Conservation (phyloP, 1,284 basidiomycete species). For the Microbotryum lychnidis-dioicae region DNA sequence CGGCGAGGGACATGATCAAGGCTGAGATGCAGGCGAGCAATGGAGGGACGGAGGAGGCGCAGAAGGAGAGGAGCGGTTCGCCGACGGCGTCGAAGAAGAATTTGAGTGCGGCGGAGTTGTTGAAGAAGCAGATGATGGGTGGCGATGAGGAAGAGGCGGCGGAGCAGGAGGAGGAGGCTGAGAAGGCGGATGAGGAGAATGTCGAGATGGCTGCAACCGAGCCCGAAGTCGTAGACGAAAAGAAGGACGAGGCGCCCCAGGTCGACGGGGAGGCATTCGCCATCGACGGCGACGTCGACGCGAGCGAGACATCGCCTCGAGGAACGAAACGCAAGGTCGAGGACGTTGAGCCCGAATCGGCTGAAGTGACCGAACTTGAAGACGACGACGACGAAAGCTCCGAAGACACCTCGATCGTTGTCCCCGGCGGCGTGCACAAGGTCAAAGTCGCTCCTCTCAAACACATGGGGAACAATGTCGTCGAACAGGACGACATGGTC, state of each 20-base stretch:
- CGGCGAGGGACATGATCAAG: constrained; percentile 85
- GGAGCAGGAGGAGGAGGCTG: constrained; percentile 33
- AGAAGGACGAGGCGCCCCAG: constrained; percentile 19
- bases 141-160: constrained; percentile 6
- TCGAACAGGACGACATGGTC: constrained; percentile 87
- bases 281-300: constrained; percentile 11
- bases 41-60: constrained; percentile 14
- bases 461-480: constrained; percentile 60
- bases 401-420: constrained; percentile 36
- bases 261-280: constrained; percentile 18
- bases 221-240: constrained; percentile 17
- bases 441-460: constrained; percentile 41
- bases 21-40: constrained; percentile 64
- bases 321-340: constrained; percentile 65
- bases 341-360: constrained; percentile 37
- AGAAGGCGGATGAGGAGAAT: constrained; percentile 3
- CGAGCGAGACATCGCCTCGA: constrained; percentile 32
- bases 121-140: constrained; percentile 24
- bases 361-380: constrained; percentile 2
- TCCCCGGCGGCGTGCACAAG: constrained; percentile 14
- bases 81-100: no score
- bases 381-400: constrained; percentile 36
- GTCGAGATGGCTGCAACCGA: constrained; percentile 9
- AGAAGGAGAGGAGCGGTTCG: background rate
- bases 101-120: constrained; percentile 1